Evolutionary conservation across 1,284 basidiomycete species (phyloP), one percentile per base, ranked within the genome.

Genomic region (Ganoderma sinense): DNA sequence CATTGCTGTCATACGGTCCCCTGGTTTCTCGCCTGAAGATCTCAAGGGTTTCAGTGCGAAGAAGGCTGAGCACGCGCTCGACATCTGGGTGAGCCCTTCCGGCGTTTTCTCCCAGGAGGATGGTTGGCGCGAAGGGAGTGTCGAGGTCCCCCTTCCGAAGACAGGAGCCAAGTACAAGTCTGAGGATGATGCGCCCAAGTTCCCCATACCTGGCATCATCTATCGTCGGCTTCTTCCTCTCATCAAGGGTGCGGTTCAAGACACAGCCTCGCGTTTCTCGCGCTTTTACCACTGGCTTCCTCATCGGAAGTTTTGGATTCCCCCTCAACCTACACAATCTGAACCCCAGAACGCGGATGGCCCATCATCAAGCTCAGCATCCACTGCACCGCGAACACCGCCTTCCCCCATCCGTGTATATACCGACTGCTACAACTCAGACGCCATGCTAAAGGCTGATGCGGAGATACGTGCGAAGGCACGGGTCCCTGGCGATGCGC

Each of bases 181-280:
- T 64, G 79, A 80, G 55, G 70, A 26, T 0, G 68, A 70, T 0
- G 75, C 75, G 1, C 79, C 79, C 0, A 48, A 60, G 8, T 78
- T 78, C 65, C 53, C 58, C 2, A 71, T 82, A 4, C 31, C 69
- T 2, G n/a, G 78, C 75, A 18, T 69, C 2, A 18, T 55, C 18
- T 20, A 65, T 6, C 59, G 68, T 2, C 8, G 53, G 39, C 31
- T 66, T 4, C n/a, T 61, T 1, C 51, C 45, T 8, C 13, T 63
- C 5, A 48, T 66, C 23, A 39, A 26, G 6, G 43, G 51, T 0
- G 64, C 31, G 0, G 26, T 61, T 0, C 45, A 40, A 1, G 60
- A 69, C n/a, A 0, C 39, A 0, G 26, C 62, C 59, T 62, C 36
- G 2, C 60, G 33, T n/a, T 62, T 69, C 41, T 18, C 53, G 1